Percentiles rank a stretch among this genome's conserved stretches.
Evolutionary conservation across 148 eudicot species (phyloP).

Genomic region (Chenopodium quinoa): DNA sequence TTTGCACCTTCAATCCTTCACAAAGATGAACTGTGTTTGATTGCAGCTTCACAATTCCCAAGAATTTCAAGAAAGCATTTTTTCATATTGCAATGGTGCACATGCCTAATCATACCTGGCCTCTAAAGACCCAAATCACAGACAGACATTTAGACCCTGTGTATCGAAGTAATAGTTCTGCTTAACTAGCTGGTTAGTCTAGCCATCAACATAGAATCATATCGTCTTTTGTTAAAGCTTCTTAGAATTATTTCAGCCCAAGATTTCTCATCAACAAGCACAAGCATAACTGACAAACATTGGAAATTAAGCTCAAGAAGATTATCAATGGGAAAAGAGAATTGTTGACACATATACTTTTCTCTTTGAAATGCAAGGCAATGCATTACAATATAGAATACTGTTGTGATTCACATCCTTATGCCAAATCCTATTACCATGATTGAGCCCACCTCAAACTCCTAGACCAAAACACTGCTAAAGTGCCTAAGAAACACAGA

Average conservation of each 20-base stretch:
- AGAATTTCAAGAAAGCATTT: not conserved
- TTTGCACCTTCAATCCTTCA: not conserved
- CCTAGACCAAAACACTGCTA: too few relatives aligned
- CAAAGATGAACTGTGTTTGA: not conserved
- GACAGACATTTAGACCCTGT: not conserved
- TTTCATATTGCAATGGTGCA: not conserved
- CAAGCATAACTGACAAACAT: not conserved
- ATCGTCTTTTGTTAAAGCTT: not conserved
- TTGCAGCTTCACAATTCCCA: not conserved
- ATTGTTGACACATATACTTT: not conserved
- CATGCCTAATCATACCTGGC: not conserved
- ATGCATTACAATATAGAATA: not conserved
- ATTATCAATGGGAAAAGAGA: not conserved
- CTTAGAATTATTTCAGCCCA: not conserved
- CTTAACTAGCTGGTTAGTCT: not conserved
- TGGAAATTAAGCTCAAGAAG: not conserved
- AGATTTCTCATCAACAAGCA: not conserved
- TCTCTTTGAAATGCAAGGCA: not conserved
- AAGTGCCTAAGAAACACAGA: not conserved
- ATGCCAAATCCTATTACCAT: not conserved
- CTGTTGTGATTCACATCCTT: not conserved
- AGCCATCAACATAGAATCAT: not conserved
- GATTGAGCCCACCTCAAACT: not conserved
- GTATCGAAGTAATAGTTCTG: not conserved
- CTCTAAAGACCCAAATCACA: not conserved